phyloP scores from a whole-genome alignment of 371 early-diverging fungal genomes.

The Apophysomyces ossiformis region DNA sequence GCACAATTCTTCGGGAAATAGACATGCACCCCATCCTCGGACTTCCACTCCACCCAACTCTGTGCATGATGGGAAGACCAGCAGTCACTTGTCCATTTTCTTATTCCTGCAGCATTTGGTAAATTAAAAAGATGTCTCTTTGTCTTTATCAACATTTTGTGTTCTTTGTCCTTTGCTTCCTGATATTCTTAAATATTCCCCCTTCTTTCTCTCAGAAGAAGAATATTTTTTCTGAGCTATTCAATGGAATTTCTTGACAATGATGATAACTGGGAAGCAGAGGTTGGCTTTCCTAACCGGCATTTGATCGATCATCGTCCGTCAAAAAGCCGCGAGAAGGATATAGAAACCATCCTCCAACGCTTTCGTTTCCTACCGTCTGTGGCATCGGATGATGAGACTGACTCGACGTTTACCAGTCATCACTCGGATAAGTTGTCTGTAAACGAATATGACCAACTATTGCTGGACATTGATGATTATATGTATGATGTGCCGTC shows the following conservation, averaged over 20 bases:
- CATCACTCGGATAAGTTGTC: slow-evolving; percentile 21
- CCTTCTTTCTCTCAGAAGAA: not conserved
- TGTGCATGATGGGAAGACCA: not conserved
- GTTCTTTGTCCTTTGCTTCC: not conserved
- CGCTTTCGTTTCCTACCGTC: not conserved
- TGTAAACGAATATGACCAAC: slow-evolving; percentile 11
- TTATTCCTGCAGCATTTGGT: not conserved
- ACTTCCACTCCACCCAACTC: too few species aligned
- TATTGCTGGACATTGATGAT: slow-evolving; percentile 27
- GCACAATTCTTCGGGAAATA: too few species aligned
- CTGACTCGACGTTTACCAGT: slow-evolving; percentile 30
- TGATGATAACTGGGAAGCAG: slow-evolving; percentile 1
- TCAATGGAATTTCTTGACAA: not conserved
- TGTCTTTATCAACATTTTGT: too few species aligned
- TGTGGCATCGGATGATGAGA: slow-evolving; percentile 24
- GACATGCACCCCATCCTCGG: too few species aligned
- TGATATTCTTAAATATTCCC: slow-evolving; percentile 5
- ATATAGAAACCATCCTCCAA: not conserved
- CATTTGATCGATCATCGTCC: not conserved
- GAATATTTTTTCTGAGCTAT: not conserved
- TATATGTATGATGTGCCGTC: slow-evolving; percentile 32
- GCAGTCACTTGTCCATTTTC: slow-evolving; percentile 1
- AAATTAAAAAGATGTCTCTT: too few species aligned
- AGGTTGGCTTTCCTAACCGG: not conserved
- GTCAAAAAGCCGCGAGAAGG: not conserved